Conservation (phyloP, 768 basidiomycete genomes). For the Russula earlei region DNA sequence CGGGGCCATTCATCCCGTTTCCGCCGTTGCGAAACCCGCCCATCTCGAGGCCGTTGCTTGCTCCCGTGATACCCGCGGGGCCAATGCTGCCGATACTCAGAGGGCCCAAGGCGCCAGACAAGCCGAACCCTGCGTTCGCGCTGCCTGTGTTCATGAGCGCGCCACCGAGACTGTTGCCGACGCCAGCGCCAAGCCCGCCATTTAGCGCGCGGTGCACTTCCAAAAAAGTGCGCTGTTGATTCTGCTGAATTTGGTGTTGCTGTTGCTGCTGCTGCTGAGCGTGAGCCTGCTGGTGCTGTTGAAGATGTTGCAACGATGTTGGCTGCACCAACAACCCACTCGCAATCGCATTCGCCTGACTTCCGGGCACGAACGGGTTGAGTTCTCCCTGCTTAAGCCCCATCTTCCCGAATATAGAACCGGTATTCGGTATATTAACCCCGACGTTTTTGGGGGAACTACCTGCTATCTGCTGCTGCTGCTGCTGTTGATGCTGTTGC, state of each 20-base stretch:
- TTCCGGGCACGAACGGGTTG: constrained; percentile 18
- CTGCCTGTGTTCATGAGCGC: constrained; percentile 5
- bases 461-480: constrained; percentile 2
- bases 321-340: constrained; percentile 10
- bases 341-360: constrained; percentile 14
- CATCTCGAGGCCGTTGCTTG: neutral
- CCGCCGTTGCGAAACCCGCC: neutral
- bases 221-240: constrained; percentile 8
- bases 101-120: too few relatives aligned
- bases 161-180: constrained; percentile 1
- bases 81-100: neutral
- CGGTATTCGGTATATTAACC: neutral
- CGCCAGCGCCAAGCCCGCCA: constrained; percentile 11
- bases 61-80: neutral
- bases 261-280: constrained; percentile 4
- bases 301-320: neutral
- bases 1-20: neutral
- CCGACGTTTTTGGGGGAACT: constrained; percentile 8
- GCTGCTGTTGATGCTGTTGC: constrained; percentile 6
- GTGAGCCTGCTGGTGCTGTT: neutral
- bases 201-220: constrained; percentile 11
- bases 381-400: constrained; percentile 17
- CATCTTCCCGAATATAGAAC: constrained; percentile 10
- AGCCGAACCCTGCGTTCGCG: neutral
- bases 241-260: constrained; percentile 3